Evolutionary conservation across 139 green algal species (phyloP).

Genomic region (Microglena sp.): DNA sequence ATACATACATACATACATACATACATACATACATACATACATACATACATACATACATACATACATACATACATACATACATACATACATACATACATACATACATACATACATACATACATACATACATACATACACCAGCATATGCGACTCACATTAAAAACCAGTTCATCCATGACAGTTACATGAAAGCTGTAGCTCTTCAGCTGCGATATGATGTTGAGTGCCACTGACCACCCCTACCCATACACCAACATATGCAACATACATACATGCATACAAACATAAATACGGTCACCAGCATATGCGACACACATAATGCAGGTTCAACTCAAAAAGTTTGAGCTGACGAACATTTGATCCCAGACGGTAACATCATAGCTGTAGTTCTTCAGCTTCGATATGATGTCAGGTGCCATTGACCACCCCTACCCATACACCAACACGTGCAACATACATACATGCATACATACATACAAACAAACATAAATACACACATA

Average conservation of each 20-base stretch:
- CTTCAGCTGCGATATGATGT: background rate
- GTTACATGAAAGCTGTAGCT: no score
- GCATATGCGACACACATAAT: background rate
- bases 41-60: slow-evolving; percentile 6
- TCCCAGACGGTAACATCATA: background rate
- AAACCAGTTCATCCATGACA: no score
- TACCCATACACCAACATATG: background rate
- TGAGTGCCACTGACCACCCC: background rate
- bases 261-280: background rate
- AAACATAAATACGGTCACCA: background rate
- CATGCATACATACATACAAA: background rate
- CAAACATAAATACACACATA: background rate
- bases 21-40: slow-evolving; percentile 5
- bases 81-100: slow-evolving; percentile 7
- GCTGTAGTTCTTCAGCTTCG: no score
- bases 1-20: slow-evolving; percentile 10
- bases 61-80: slow-evolving; percentile 9
- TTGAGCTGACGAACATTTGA: background rate
- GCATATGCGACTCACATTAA: background rate
- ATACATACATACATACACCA: slow-evolving; percentile 3
- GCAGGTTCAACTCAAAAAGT: background rate
- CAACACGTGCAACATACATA: background rate
- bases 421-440: background rate
- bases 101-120: slow-evolving; percentile 8
- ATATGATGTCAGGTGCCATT: background rate